These are phyloP conservation scores for Stereocaulon alpinum DNA, from an alignment of 495 filamentous ascomycete species.

Conservation along the genomic window DNA sequence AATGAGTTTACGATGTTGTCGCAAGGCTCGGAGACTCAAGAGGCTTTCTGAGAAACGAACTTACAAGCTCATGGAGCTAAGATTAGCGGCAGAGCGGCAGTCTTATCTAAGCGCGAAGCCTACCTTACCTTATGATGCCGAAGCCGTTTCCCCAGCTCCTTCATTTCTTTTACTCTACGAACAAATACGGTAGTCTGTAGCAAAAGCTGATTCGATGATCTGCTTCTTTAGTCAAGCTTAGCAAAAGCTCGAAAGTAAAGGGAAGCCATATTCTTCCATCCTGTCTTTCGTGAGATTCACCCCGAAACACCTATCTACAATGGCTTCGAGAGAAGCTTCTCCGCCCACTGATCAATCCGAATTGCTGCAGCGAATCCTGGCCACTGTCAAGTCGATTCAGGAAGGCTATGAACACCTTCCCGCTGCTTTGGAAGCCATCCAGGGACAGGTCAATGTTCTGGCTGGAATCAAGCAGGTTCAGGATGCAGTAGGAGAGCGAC, in stretches of 20 bases:
- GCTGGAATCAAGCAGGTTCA: conserved; percentile 44
- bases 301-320: not conserved
- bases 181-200: too few species aligned
- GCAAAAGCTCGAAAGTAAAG: too few species aligned
- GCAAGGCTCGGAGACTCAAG: not conserved
- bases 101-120: conserved; percentile 7
- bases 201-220: too few species aligned
- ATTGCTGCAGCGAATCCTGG: conserved; percentile 27
- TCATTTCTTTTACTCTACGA: too few species aligned
- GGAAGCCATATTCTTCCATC: too few species aligned
- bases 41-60: not conserved
- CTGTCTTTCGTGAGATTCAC: not conserved
- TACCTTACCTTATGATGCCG: not conserved
- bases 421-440: conserved; percentile 52
- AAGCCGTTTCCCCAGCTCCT: too few species aligned
- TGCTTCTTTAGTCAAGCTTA: too few species aligned
- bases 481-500: conserved; percentile 25
- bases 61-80: not conserved
- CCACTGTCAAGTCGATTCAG: conserved; percentile 33
- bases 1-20: not conserved
- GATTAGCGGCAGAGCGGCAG: not conserved
- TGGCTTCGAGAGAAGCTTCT: not conserved
- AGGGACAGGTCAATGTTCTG: conserved; percentile 53
- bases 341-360: conserved; percentile 5
- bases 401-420: conserved; percentile 49